Base-by-base conservation (phyloP, 371 early-diverging fungal genomes). In the Phascolomyces articulosus region DNA sequence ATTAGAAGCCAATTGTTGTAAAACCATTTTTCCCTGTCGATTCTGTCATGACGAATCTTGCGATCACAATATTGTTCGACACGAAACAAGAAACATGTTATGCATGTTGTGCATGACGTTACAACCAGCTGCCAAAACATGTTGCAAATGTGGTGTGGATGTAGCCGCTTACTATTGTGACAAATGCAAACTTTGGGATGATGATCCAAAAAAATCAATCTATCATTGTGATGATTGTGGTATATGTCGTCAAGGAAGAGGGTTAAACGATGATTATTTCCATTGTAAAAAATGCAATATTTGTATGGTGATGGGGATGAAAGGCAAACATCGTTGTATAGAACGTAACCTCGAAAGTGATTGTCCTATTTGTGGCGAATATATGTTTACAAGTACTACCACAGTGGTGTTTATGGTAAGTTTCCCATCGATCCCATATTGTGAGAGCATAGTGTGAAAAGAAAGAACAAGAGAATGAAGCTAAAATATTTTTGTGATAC, bases 311-410 rank as follows among this genome's bases (percentile, higher is more conserved):
- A 89, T 91, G 7, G 57, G 70, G 8, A 83, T 92, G 61, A 84
- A 90, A 60, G 83, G 88, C 40, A 79, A 88, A 13, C 99, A 99
- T 79, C 87, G 89, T 55, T 98, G 99, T 68, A 95, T 96, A 47
- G 99, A 98, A 74, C 85, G 93, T 23, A 95, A 92, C 54, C 70
- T 97, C 38, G 95, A 96, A 64, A 85, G 89, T 59, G 94, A 96
- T 75, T 99, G 99, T 67, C 97, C 98, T 0, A 97, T 99, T 58
- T 99, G 99, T 78, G 95, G 96, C 41, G 99, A 99, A 70, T 93
- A 90, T 74, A 88, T 99, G 86, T 96, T 96, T 65, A 96, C 95
- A 0, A 88, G 88, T 38, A 91, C 91, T 1, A 87, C 87, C 10
- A 90, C 87, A 3, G 91, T 94, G 1, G 90, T 94, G 18, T 93